A percentile compares a stretch with the other conserved stretches of the same genome.
Evolutionary conservation across 768 basidiomycete species (phyloP).

Genomic region (Mycena alexandri): DNA sequence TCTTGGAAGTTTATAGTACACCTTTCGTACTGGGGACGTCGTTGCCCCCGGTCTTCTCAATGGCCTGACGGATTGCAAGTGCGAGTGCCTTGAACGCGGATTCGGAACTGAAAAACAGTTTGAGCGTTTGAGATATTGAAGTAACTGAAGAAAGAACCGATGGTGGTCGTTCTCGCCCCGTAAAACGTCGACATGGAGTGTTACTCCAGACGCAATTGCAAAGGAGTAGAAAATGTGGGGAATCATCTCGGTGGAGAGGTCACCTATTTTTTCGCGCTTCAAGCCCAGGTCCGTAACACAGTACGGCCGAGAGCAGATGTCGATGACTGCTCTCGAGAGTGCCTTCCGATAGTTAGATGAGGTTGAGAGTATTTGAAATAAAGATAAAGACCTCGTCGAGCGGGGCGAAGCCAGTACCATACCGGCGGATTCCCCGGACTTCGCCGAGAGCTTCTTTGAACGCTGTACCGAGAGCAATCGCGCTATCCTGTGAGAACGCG

Average conservation of each 20-base stretch:
- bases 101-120: slow-evolving; percentile 94
- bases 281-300: slow-evolving; percentile 93
- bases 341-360: slow-evolving; percentile 65
- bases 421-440: slow-evolving; percentile 92
- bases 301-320: slow-evolving; percentile 97
- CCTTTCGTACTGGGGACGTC: slow-evolving; percentile 99
- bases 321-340: slow-evolving; percentile 94
- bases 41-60: slow-evolving; percentile 86
- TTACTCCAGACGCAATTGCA: slow-evolving; percentile 94
- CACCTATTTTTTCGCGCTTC: slow-evolving; percentile 92
- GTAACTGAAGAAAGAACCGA: slow-evolving; percentile 65
- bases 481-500: slow-evolving; percentile 79
- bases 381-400: slow-evolving; percentile 83
- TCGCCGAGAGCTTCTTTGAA: slow-evolving; percentile 97
- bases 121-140: slow-evolving; percentile 1
- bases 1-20: slow-evolving; percentile 64
- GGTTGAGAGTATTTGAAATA: slow-evolving; percentile 13
- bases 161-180: slow-evolving; percentile 98
- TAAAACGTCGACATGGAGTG: slow-evolving; percentile 94
- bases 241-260: slow-evolving; percentile 97
- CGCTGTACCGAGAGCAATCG: slow-evolving; percentile 87
- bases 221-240: slow-evolving; percentile 98
- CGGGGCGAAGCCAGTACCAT: slow-evolving; percentile 97
- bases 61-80: slow-evolving; percentile 94
- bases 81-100: slow-evolving; percentile 99